A percentile compares a stretch with the other conserved stretches of the same genome.
These are phyloP conservation scores for Curvularia lunata DNA, from an alignment of 2,329 filamentous ascomycete species.

Conservation along the genomic window DNA sequence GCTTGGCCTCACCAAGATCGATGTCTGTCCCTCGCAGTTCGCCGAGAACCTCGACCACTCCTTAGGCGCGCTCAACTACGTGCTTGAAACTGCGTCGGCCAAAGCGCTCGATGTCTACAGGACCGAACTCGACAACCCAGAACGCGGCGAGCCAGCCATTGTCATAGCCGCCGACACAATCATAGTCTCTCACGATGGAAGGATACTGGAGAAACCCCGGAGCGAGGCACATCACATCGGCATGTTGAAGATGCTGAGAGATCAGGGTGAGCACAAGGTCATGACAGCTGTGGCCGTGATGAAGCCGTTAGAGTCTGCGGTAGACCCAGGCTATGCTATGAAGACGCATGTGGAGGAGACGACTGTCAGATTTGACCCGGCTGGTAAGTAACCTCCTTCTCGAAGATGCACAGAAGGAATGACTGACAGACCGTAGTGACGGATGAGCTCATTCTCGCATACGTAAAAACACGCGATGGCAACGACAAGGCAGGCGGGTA, in stretches of 20 bases:
- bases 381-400: slow-evolving; percentile 41
- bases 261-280: slow-evolving; percentile 78
- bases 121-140: slow-evolving; percentile 62
- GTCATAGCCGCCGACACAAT: slow-evolving; percentile 92
- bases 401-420: too few species aligned
- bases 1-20: slow-evolving; percentile 80
- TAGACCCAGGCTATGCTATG: slow-evolving; percentile 84
- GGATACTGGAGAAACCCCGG: slow-evolving; percentile 89
- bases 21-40: slow-evolving; percentile 81
- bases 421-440: slow-evolving; percentile 54
- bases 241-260: slow-evolving; percentile 83
- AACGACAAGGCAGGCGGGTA: slow-evolving; percentile 97
- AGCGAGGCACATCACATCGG: slow-evolving; percentile 79
- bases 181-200: slow-evolving; percentile 75
- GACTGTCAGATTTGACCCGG: slow-evolving; percentile 80
- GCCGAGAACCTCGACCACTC: slow-evolving; percentile 92
- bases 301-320: slow-evolving; percentile 78
- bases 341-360: slow-evolving; percentile 89
- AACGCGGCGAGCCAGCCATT: slow-evolving; percentile 74
- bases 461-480: slow-evolving; percentile 85
- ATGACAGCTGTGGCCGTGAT: slow-evolving; percentile 86
- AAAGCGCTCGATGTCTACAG: slow-evolving; percentile 81
- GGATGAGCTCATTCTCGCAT: slow-evolving; percentile 83
- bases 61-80: slow-evolving; percentile 86
- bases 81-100: slow-evolving; percentile 80